Base-by-base conservation (phyloP, 2,329 filamentous ascomycete genomes). In the Fusarium sp. region DNA sequence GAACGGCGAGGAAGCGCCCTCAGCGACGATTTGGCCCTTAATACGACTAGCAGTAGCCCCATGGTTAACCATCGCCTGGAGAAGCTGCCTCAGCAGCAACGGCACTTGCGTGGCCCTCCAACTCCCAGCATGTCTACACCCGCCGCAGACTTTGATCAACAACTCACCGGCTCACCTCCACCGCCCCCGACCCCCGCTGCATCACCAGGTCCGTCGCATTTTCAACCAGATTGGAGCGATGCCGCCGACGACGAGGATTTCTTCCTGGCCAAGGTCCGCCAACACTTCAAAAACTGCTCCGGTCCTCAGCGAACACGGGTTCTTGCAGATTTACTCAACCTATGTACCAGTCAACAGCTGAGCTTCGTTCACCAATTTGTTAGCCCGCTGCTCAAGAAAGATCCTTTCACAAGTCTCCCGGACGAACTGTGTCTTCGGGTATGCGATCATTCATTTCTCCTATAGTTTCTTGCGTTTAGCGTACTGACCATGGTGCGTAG, bases 281-380 rank as follows among this genome's bases (percentile, higher is more conserved):
- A 89, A 59, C 88, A 93, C 71, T 98, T 98, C 73, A 88, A 88
- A 70, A 87, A 89, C 51, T 88, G 92, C 75, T 90, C 88, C 55
- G 86, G 89, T 24, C 85, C 88, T 1, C 91, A 94, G 76, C 87
- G 91, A 54, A 91, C 93, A 70, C 86, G 91, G 35, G 86, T 96
- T 70, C 81, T 99, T 57, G 92, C 92, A 46, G 93, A 97, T 74
- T 81, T 99, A 54, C 81, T 99, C 65, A 96, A 96, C 72, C 85
- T 97, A 69, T 99, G 95, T 80, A 96, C 96, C 69, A 97, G 92
- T 70, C 93, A 96, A 72, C 91, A 96, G 76, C 83, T 99, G 67
- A 97, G 93, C 77, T 98, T 97, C 74, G 93, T 99, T 19, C 92
- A 96, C 69, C 92, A 96, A 75, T 96, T 97, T 77, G 94, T 99